phyloP scores from a whole-genome alignment of 345 rosid genomes.

The Ailanthus altissimus region DNA sequence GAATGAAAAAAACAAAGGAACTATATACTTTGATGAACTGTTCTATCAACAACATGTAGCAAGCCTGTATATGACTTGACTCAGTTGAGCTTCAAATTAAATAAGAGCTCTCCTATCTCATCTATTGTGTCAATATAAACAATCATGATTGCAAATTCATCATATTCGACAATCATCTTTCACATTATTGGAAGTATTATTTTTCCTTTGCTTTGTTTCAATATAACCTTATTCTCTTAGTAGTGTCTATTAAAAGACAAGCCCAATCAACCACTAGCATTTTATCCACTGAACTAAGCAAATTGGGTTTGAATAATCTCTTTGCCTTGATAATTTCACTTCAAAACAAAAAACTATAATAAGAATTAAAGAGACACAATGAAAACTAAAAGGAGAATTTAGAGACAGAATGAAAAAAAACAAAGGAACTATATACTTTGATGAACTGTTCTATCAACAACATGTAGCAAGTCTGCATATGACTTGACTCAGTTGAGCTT shows the following conservation, averaged over 20 bases:
- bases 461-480: too few species aligned
- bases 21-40: neutral
- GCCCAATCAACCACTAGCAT: neutral
- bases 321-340: neutral
- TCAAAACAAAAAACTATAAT: too few species aligned
- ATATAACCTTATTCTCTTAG: neutral
- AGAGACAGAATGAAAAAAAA: neutral
- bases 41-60: neutral
- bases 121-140: neutral
- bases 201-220: neutral
- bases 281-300: neutral
- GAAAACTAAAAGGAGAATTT: neutral
- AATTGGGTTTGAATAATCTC: neutral
- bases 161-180: neutral
- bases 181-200: neutral
- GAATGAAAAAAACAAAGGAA: neutral
- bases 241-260: neutral
- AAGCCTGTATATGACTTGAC: neutral
- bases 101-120: neutral
- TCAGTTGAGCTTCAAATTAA: neutral
- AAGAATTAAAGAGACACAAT: neutral
- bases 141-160: neutral
- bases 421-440: neutral
- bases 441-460: neutral
- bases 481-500: neutral